phyloP scores from a whole-genome alignment of 768 basidiomycete species.

The Omphalotus guepiniiformis region DNA sequence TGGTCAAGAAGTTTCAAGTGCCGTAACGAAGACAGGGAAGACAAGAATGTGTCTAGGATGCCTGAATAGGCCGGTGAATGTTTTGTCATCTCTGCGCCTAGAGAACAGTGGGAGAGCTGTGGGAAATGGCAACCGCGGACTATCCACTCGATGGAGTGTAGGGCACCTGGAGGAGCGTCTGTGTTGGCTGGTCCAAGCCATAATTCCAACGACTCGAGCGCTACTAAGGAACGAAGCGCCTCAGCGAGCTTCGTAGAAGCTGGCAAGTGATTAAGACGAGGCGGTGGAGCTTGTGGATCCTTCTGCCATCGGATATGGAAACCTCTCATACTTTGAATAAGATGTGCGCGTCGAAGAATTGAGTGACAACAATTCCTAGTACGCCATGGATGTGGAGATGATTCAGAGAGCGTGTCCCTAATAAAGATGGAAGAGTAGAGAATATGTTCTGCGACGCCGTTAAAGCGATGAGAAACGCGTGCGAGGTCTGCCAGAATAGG shows the following conservation, averaged over 20 bases:
- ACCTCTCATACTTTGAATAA: constrained; percentile 39
- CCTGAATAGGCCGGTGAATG: constrained; percentile 36
- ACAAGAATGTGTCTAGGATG: constrained; percentile 39
- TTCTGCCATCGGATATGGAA: constrained; percentile 55
- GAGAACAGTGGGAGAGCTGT: constrained; percentile 34
- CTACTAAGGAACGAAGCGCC: constrained; percentile 30
- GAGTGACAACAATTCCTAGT: constrained; percentile 52
- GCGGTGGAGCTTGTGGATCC: constrained; percentile 24
- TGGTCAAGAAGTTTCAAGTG: constrained; percentile 47
- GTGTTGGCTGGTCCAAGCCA: constrained; percentile 44
- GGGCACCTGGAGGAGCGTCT: constrained; percentile 14
- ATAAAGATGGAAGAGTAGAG: constrained; percentile 53
- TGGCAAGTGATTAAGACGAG: constrained; percentile 28
- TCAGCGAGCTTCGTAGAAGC: constrained; percentile 36
- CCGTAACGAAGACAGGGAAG: constrained; percentile 34
- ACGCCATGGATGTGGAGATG: constrained; percentile 34
- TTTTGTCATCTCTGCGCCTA: constrained; percentile 44
- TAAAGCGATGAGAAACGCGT: constrained; percentile 42
- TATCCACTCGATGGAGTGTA: constrained; percentile 46
- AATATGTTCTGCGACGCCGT: constrained; percentile 53
- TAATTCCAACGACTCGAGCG: constrained; percentile 54
- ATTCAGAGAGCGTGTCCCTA: constrained; percentile 39
- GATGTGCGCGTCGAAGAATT: constrained; percentile 40
- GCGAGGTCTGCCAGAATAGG: constrained; percentile 35
- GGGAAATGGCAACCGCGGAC: constrained; percentile 36